Evolutionary conservation across 2,329 filamentous ascomycete species (phyloP), one percentile per base, ranked within the genome.

Genomic region (Alternaria arborescens): DNA sequence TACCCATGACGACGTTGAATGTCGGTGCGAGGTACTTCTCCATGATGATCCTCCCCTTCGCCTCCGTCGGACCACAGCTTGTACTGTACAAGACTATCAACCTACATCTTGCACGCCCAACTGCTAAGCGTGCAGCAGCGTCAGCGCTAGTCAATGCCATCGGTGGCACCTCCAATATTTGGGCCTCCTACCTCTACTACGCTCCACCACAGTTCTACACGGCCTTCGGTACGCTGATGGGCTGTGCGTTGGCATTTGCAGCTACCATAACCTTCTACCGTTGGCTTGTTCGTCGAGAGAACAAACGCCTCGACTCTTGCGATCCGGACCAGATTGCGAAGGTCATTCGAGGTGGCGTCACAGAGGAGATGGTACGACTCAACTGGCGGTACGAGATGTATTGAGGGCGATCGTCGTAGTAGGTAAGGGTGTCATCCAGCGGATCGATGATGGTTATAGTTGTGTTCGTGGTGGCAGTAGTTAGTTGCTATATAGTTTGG

Each of bases 21-120:
- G 65, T 72, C 28, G 73, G 68, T 4, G 71, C 72, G 24, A 72
- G 76, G 41, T 78, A 78, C 61, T 65, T 77, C 44, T 66, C 73
- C 24, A 73, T 76, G 66, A 71, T 71, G 64, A 60, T 71, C 40
- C 58, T 66, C 8, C 67, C 59, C 5, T 68, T 66, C 44, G 68
- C 70, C 42, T 71, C 62, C 5, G 66, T 69, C n/a, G 68, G 66
- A 5, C 66, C 68, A 3, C 67, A 69, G 32, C 63, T 69, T 3
- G 60, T 71, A 10, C 52, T 71, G 3, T 69, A 66, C 59, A 69
- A 69, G 60, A 69, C 66, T 0, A 71, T 71, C 58, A 71, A 69
- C 32, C 50, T 69, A 28, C 66, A 69, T 60, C 62, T 71, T 41
- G 67, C 66, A 50, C 64, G 67, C 24, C 67, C 67, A 18, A 57